Evolutionary conservation across 805 yeast genomes (phyloP), one percentile per base, ranked within the genome.

Genomic region (Yamadazyma insecticola): DNA sequence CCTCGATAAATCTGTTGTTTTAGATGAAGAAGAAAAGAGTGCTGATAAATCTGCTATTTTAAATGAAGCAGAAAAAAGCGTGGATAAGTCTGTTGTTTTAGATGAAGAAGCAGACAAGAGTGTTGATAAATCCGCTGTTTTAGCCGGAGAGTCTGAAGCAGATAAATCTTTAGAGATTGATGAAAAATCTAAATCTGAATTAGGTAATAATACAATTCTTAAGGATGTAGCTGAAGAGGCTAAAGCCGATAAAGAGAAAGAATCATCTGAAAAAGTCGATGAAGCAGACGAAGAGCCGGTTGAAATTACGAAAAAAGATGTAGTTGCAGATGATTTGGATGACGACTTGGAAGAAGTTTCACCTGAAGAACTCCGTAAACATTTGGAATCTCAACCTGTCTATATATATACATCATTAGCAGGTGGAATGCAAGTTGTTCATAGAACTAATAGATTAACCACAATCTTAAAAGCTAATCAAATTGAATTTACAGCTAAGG

Each of bases 381-480:
- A 66, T 40, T 48, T 64, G 28, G 62, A 64, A 37, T 47, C 67
- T n/a, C 62, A 53, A 35, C 89, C 92, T 2, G 78, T 87, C 14
- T 86, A 76, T 53, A 53, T 88, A 16, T 87, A 69, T 60, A 88
- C 96, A 0, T 89, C 96, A 0, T 64, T 87, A 26, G 90, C 95
- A 0, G 94, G 95, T 16, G 94, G 92, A 1, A 79, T 77, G 71
- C 83, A 81, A 52, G 76, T 89, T 55, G 74, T 79, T 41, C 72
- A 81, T 11, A 67, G 89, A 45, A 87, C 96, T 11, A 84, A 82
- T 48, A 65, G 94, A 34, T 57, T 89, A 35, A 73, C 72, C 9
- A 81, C 87, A 0, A 84, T 88, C 32, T 66, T 88, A 31, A 71
- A 76, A 23, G 95, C 89, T 4, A 83, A 87, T 53, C 71, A 76